These are phyloP conservation scores for Suhomyces ambrosiae DNA, from an alignment of 1,139 yeast species.

Conservation along the genomic window DNA sequence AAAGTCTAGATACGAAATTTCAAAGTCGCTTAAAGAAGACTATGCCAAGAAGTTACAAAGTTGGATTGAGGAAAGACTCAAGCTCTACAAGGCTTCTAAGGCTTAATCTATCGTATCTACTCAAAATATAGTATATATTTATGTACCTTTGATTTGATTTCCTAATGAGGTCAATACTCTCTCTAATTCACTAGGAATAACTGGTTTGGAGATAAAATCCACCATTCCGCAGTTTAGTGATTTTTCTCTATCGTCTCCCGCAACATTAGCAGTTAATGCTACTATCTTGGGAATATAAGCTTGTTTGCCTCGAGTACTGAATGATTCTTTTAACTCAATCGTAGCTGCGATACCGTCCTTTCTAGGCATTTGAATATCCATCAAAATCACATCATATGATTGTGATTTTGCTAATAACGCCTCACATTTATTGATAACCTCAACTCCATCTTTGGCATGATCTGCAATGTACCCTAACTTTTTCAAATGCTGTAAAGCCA, in stretches of 20 bases:
- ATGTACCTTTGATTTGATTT: conserved; percentile 1
- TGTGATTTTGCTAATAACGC: conserved; percentile 28
- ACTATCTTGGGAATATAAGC: conserved; percentile 45
- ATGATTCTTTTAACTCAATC: conserved; percentile 31
- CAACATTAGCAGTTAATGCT: conserved; percentile 61
- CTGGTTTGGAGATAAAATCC: conserved; percentile 59
- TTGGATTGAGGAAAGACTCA: conserved; percentile 34
- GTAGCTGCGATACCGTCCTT: conserved; percentile 56
- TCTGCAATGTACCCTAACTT: conserved; percentile 56
- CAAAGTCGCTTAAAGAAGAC: conserved; percentile 22
- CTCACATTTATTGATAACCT: conserved; percentile 46
- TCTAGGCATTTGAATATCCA: conserved; percentile 61
- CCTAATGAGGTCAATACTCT: conserved; percentile 26
- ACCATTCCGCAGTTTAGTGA: conserved; percentile 56
- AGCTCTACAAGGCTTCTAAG: conserved; percentile 20
- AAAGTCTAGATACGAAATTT: conserved; percentile 31
- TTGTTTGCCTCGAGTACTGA: conserved; percentile 24
- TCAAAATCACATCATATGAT: conserved; percentile 51
- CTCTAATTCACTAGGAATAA: conserved; percentile 49
- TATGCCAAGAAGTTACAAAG: conserved; percentile 24
- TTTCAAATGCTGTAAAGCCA: conserved; percentile 53
- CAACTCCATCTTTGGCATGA: conserved; percentile 59
- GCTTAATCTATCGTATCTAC: conserved; percentile 2
- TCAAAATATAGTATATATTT: background rate
- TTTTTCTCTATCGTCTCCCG: conserved; percentile 53